phyloP scores from a whole-genome alignment of 208 protist species.

The Tritrichomonas foetus region DNA sequence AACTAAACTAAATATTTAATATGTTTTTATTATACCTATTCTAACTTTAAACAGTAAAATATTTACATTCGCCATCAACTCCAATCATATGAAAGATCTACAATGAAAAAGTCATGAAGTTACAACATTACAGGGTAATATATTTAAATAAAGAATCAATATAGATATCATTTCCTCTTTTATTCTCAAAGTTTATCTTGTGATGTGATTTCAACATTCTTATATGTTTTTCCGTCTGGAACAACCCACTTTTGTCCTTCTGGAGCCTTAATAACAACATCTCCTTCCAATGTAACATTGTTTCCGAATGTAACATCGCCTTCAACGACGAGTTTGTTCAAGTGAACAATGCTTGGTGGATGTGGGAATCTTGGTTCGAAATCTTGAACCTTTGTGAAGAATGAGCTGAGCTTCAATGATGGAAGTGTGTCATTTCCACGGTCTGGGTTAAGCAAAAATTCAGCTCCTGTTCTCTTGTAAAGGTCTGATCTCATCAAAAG shows the following conservation, averaged over 20 bases:
- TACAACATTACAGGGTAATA: no score
- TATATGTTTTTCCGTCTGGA: background rate
- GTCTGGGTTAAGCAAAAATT: background rate
- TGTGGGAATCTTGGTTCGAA: background rate
- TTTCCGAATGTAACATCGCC: slow-evolving; percentile 28
- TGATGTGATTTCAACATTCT: background rate
- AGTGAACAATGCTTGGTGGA: background rate
- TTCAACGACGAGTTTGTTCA: background rate
- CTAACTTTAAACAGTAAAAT: no score
- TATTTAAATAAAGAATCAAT: no score
- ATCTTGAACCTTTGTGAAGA: background rate
- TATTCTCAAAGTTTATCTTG: background rate
- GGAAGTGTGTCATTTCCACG: background rate
- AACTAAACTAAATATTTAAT: no score
- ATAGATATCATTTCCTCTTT: background rate
- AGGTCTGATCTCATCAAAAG: slow-evolving; percentile 66
- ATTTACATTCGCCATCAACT: no score
- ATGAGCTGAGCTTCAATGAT: background rate
- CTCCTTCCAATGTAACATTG: background rate
- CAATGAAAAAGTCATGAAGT: no score
- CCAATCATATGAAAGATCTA: no score
- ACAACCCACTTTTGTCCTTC: slow-evolving; percentile 8
- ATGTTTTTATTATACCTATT: no score
- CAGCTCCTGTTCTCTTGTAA: slow-evolving; percentile 39
- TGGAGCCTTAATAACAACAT: background rate